Evolutionary conservation across 2,329 filamentous ascomycete genomes (phyloP).

Genomic region (Atkinsonella hypoxylon): DNA sequence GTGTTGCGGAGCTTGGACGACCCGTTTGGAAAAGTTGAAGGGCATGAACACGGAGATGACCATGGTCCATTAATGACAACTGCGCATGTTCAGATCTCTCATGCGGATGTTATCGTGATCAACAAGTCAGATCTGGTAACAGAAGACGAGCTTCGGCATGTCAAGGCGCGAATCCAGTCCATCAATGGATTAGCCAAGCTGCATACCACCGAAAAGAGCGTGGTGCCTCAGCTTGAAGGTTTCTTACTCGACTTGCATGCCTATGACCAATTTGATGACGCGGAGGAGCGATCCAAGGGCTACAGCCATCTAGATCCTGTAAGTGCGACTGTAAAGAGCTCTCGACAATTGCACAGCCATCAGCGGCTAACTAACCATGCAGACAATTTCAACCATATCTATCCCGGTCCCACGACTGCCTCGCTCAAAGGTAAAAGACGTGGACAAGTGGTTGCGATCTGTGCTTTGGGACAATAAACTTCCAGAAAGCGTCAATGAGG

Average conservation of each 20-base stretch:
- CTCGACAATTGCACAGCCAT: neutral
- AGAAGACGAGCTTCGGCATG: constrained; percentile 52
- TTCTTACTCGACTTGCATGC: constrained; percentile 83
- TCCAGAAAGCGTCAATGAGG: constrained; percentile 28
- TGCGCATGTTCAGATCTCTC: constrained; percentile 90
- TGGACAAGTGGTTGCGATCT: constrained; percentile 74
- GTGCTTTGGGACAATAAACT: constrained; percentile 71
- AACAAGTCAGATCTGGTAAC: constrained; percentile 87
- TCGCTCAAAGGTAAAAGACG: constrained; percentile 40
- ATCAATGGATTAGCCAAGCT: constrained; percentile 88
- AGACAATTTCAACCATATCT: constrained; percentile 77
- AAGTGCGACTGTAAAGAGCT: constrained; percentile 18
- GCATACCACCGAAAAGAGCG: constrained; percentile 67
- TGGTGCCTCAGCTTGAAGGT: constrained; percentile 72
- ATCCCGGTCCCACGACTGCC: constrained; percentile 53
- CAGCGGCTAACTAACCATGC: constrained; percentile 9
- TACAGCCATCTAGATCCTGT: constrained; percentile 88
- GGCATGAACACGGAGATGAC: constrained; percentile 38
- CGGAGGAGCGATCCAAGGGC: constrained; percentile 63
- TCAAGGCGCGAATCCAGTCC: constrained; percentile 59
- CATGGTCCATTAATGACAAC: constrained; percentile 69
- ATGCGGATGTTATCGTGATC: constrained; percentile 87
- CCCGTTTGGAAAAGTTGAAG: constrained; percentile 39
- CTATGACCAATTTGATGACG: constrained; percentile 68
- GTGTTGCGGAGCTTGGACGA: constrained; percentile 75